Evolutionary conservation across 306 rosid species (phyloP), one percentile per base, ranked within the genome.

Genomic region (Acmispon strigosus): DNA sequence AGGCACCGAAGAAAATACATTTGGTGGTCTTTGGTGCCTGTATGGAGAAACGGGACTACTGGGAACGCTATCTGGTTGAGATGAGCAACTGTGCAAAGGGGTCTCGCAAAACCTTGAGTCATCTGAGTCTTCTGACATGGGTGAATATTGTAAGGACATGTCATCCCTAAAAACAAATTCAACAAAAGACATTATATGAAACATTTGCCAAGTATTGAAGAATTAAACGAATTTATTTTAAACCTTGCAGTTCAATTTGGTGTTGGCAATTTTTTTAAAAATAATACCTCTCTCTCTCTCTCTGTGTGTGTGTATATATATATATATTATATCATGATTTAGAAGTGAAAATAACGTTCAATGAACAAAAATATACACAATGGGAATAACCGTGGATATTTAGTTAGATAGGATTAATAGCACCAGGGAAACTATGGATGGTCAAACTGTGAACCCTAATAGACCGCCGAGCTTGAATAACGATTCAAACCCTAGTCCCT

Each of bases 51-150:
- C 95, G 27, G 98, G 96, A 82, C 98, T 92, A 10, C 96, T 80
- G n/a, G 96, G 91, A 54, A 68, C 56, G 36, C 91, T 89, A 53
- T 94, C 99, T 0, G 85, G 87, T 55, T 80, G 90, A 73, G 84
- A 81, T 36, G 96, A 72, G 63, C 85, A 84, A 41, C 82, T 71
- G 73, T 78, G 88, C 24, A 78, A 36, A 3, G 85, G 68, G 22
- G 74, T 82, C 72, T 94, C 99, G 7, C 88, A 90, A 73, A 80
- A 94, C 49, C 83, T 83, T 4, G 89, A 76, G 80, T 94, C 99
- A 45, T 89, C 97, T 0, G 87, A 91, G 80, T 94, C 99, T 78
- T 94, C 99, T n/a, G 96, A 94, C 99, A 94, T 91, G 0, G 97
- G 99, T 61, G 97, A 94, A 80, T 91, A 91, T 66, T 89, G 97